Evolutionary conservation across 352 stramenopile genomes (phyloP).

Genomic region (Pythium brachiatum): DNA sequence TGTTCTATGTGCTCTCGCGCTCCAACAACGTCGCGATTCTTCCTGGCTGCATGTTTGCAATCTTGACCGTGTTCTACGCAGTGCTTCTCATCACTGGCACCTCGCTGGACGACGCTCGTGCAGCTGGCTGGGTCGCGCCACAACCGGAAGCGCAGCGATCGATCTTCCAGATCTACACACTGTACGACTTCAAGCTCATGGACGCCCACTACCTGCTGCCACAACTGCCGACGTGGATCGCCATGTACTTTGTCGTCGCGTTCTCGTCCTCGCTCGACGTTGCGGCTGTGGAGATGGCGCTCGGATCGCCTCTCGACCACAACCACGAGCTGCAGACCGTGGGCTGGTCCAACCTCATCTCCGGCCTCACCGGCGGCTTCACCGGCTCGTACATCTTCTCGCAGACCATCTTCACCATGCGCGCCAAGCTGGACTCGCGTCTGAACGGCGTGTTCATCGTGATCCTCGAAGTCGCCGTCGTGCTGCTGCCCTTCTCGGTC

Average conservation of each 20-base stretch:
- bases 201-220: constrained; percentile 56
- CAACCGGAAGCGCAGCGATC: constrained; percentile 54
- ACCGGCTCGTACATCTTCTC: constrained; percentile 99
- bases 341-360: constrained; percentile 95
- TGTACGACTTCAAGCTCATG: constrained; percentile 70
- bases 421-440: constrained; percentile 70
- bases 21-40: constrained; percentile 84
- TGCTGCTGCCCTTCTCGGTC: constrained; percentile 92
- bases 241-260: constrained; percentile 98
- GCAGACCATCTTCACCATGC: constrained; percentile 93
- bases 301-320: constrained; percentile 93
- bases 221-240: constrained; percentile 90
- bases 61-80: constrained; percentile 81
- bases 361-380: constrained; percentile 95
- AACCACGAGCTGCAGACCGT: constrained; percentile 96
- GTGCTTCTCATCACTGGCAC: constrained; percentile 72
- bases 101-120: constrained; percentile 87
- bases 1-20: constrained; percentile 84
- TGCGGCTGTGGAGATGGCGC: constrained; percentile 96
- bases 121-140: constrained; percentile 90
- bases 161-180: constrained; percentile 75
- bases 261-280: constrained; percentile 98
- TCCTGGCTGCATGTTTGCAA: constrained; percentile 86
- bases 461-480: constrained; percentile 66
- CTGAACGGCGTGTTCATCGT: constrained; percentile 75